Base-by-base conservation (phyloP, 1,139 yeast species). In the Zygotorulaspora mrakii region DNA sequence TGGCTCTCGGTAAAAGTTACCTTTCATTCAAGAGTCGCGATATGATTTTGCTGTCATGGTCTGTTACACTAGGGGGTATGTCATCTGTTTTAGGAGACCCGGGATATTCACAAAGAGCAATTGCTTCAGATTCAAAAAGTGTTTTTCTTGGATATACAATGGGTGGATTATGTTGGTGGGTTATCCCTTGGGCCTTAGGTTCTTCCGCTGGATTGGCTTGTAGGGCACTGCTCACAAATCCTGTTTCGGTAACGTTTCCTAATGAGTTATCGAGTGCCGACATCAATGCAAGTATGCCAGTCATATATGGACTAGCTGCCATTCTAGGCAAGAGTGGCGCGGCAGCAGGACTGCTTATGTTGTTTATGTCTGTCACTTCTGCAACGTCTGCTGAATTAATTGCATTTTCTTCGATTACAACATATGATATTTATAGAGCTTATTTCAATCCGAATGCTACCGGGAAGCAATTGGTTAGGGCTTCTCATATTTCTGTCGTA, bases 121-220 rank as follows among this genome's bases (percentile, higher is more conserved):
- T 70, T 48, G 73, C 73, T 37, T 65, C 73, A 4, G 59, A 63
- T 17, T 64, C 70, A 9, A 55, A 55, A 12, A 55, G 65, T 45
- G 65, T 64, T 9, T 52, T 67, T 41, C 42, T 46, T 32, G 72
- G 71, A 11, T 69, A 69, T 45, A 46, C 66, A 17, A 29, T 63
- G 10, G 74, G 74, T 25, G 72, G 70, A n/a, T 33, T 68, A 10
- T 61, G 67, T 37, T 69, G 74, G 74, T 54, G 64, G 37, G 55
- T 64, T 3, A 61, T 69, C 35, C 74, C 74, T 10, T 64, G 65
- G 47, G 62, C 67, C 21, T 51, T 68, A 24, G 69, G 69, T 4
- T 57, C 70, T 8, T 57, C 66, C n/a, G 59, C 66, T 34, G 69
- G 70, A 11, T 55, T 68, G 39, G 68, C 68, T 2, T 56, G 65